Evolutionary conservation across 2,329 filamentous ascomycete genomes (phyloP).

Genomic region (Epichloe scottii): DNA sequence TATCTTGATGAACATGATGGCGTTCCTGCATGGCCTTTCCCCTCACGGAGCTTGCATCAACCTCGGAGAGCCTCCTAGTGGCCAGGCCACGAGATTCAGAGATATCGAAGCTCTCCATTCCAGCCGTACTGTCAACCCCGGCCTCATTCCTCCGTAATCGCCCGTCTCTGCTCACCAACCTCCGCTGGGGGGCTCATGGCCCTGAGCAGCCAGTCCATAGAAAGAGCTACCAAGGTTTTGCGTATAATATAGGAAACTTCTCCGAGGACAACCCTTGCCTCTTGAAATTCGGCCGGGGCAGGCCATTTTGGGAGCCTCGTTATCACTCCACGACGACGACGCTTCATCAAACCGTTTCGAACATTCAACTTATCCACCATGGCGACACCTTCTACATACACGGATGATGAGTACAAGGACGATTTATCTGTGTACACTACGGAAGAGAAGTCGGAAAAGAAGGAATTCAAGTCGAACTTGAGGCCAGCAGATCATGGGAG

Average conservation of each 20-base stretch:
- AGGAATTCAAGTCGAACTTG: not conserved
- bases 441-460: conserved; percentile 1
- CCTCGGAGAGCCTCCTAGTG: not conserved
- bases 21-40: too few relatives aligned
- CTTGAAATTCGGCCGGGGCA: not conserved
- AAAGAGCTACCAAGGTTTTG: not conserved
- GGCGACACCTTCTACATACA: not conserved
- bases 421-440: not conserved
- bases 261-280: not conserved
- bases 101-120: not conserved
- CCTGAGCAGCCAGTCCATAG: not conserved
- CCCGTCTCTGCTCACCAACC: not conserved
- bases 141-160: not conserved
- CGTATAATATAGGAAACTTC: not conserved
- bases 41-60: not conserved
- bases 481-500: conserved; percentile 18
- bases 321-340: not conserved
- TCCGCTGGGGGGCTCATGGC: not conserved
- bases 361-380: not conserved
- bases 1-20: not conserved
- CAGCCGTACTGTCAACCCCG: not conserved
- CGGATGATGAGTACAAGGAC: conserved; percentile 1
- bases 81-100: not conserved
- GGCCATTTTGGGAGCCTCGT: not conserved
- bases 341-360: not conserved